A percentile compares a stretch with the other conserved stretches of the same genome.
Conservation (phyloP, 192 early-diverging fungal species). For the Coemansia sp. region DNA sequence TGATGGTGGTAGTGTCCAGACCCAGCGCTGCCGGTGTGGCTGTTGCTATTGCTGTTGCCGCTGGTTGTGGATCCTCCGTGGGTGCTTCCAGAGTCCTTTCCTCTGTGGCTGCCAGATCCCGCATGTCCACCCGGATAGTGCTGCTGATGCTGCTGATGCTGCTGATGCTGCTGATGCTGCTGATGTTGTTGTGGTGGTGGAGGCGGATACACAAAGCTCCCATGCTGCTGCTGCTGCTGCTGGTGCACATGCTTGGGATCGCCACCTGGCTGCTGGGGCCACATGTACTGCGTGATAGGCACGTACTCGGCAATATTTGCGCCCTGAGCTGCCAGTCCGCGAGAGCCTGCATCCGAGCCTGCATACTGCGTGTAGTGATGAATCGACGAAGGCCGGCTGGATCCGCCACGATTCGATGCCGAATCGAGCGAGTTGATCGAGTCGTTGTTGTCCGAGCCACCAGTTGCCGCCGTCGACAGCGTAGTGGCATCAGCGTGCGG, state of each 20-base stretch:
- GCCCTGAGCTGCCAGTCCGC: conserved; percentile 16
- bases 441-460: conserved; percentile 48
- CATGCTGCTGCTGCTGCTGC: conserved; percentile 20
- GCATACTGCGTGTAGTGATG: conserved; percentile 9
- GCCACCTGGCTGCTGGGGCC: conserved; percentile 17
- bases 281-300: conserved; percentile 27
- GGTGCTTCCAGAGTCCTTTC: conserved; percentile 3
- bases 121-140: not conserved
- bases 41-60: conserved; percentile 17
- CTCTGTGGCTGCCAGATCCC: conserved; percentile 8
- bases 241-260: conserved; percentile 13
- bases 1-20: conserved; percentile 28
- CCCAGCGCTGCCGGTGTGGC: conserved; percentile 22
- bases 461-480: conserved; percentile 43
- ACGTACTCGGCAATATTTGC: conserved; percentile 11
- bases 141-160: conserved; percentile 1
- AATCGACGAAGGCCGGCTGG: conserved; percentile 11
- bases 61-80: not conserved
- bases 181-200: conserved; percentile 12
- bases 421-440: conserved; percentile 46
- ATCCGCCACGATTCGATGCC: conserved; percentile 27
- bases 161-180: conserved; percentile 14
- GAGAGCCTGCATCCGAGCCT: conserved; percentile 4
- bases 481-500: conserved; percentile 43
- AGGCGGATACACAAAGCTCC: conserved; percentile 4